Percentiles rank a stretch among this genome's conserved stretches.
Evolutionary conservation across 306 rosid genomes (phyloP).

Genomic region (Arachis stenosperma): DNA sequence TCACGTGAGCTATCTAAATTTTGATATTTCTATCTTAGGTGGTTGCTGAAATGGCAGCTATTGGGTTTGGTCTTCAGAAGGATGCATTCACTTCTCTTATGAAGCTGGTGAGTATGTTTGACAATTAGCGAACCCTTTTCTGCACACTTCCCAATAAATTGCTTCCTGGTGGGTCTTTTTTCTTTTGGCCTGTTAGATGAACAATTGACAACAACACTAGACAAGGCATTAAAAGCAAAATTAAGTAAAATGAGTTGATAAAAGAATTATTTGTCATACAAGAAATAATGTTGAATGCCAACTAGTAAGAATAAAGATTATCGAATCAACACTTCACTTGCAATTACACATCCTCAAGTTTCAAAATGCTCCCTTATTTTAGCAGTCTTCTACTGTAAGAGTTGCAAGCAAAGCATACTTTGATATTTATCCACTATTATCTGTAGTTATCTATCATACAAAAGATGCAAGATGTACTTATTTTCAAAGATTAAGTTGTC

Average conservation of each 20-base stretch:
- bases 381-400: neutral
- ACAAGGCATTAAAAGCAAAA: slow-evolving; percentile 10
- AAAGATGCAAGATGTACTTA: no score
- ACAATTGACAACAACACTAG: neutral
- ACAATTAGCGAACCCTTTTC: slow-evolving; percentile 1
- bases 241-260: slow-evolving; percentile 15
- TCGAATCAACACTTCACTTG: neutral
- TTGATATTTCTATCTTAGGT: slow-evolving; percentile 55
- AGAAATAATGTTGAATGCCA: neutral
- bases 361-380: slow-evolving; percentile 5
- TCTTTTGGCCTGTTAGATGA: neutral
- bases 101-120: slow-evolving; percentile 66
- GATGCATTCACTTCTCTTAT: slow-evolving; percentile 91
- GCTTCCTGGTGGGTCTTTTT: slow-evolving; percentile 17
- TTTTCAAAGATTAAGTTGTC: no score
- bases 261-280: neutral
- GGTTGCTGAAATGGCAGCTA: slow-evolving; percentile 97
- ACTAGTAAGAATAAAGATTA: neutral
- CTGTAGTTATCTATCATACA: neutral
- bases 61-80: slow-evolving; percentile 89
- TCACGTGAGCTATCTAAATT: slow-evolving; percentile 24
- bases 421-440: neutral
- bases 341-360: slow-evolving; percentile 17
- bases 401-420: neutral
- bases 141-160: slow-evolving; percentile 5